Evolutionary conservation across 768 basidiomycete genomes (phyloP).

Genomic region (Lactarius tabidus): DNA sequence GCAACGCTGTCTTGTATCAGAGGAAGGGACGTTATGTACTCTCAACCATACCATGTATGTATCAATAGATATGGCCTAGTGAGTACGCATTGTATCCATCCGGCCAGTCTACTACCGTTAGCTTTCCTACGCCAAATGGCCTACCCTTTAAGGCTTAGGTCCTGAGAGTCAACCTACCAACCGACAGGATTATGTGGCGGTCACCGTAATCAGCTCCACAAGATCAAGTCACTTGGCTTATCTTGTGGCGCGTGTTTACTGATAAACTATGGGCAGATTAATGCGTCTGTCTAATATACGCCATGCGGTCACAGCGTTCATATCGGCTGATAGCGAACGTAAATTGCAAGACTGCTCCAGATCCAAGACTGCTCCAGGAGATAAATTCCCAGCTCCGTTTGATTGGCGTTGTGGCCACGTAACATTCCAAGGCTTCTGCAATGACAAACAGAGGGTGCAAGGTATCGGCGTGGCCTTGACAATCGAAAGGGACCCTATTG

Average conservation of each 20-base stretch:
- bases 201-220: constrained; percentile 61
- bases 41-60: constrained; percentile 8
- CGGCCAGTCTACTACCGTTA: constrained; percentile 42
- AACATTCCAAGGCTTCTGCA: constrained; percentile 42
- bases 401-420: constrained; percentile 53
- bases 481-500: constrained; percentile 34
- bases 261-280: constrained; percentile 35
- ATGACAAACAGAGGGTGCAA: constrained; percentile 47
- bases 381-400: constrained; percentile 55
- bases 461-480: constrained; percentile 52
- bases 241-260: constrained; percentile 33
- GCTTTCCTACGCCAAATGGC: constrained; percentile 56
- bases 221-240: constrained; percentile 72
- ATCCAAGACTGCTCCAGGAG: constrained; percentile 71
- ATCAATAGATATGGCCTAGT: constrained; percentile 11
- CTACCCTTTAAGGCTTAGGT: constrained; percentile 50
- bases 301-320: constrained; percentile 55
- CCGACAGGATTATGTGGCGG: constrained; percentile 43
- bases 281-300: constrained; percentile 83
- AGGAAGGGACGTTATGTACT: constrained; percentile 11
- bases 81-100: constrained; percentile 19
- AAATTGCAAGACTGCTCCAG: constrained; percentile 88
- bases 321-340: constrained; percentile 54
- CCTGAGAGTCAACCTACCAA: constrained; percentile 40
- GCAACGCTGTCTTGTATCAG: background rate